Evolutionary conservation across 2,329 filamentous ascomycete genomes (phyloP).

Genomic region (Amauroascus niger): DNA sequence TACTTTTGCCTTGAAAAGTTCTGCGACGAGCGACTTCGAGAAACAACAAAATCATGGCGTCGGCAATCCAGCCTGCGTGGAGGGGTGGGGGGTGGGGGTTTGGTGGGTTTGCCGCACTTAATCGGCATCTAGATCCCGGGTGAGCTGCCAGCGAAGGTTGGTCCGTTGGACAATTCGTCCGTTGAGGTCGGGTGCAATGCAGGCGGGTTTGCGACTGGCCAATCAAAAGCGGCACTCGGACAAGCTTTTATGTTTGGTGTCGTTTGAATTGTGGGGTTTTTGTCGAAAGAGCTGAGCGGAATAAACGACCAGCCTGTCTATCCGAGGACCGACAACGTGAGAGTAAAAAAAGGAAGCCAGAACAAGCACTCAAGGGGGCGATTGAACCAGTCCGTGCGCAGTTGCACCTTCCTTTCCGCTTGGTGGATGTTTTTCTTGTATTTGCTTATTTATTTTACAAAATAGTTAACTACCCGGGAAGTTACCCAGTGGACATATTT

Average conservation of each 20-base stretch:
- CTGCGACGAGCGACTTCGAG: background rate
- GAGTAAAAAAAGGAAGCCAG: too few species aligned
- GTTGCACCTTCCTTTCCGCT: too few species aligned
- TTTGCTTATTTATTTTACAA: too few species aligned
- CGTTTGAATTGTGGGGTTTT: background rate
- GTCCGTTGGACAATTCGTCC: background rate
- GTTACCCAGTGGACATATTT: too few species aligned
- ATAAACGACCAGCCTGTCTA: too few species aligned
- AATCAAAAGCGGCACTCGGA: background rate
- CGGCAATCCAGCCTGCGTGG: background rate
- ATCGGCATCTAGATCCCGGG: conserved; percentile 4
- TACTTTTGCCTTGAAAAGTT: too few species aligned
- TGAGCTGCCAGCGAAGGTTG: background rate
- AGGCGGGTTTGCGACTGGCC: background rate
- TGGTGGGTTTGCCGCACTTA: background rate
- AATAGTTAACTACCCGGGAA: too few species aligned
- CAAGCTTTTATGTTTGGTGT: conserved; percentile 1
- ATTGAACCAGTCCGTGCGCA: too few species aligned
- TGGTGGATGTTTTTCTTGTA: too few species aligned
- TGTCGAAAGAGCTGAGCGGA: background rate
- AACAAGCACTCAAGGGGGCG: too few species aligned
- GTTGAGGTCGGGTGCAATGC: background rate
- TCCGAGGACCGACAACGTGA: too few species aligned
- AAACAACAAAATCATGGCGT: background rate
- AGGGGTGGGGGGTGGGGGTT: background rate